phyloP scores from a whole-genome alignment of 371 early-diverging fungal genomes.

The Umbelopsis sp. region DNA sequence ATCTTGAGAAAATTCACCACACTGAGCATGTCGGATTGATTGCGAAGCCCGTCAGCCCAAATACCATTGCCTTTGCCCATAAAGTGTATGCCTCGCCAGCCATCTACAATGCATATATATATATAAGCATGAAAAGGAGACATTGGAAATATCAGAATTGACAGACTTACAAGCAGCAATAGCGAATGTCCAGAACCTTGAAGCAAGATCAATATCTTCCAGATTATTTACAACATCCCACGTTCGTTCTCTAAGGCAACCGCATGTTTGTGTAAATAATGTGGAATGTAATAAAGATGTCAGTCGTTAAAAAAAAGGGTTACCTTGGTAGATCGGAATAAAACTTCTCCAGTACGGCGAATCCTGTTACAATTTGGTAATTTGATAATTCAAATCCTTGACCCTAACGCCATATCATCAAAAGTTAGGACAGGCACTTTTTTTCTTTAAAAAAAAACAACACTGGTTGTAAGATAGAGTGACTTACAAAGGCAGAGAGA shows the following conservation, averaged over 20 bases:
- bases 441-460: too few species aligned
- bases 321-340: constrained; percentile 48
- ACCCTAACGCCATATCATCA: constrained; percentile 34
- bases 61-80: constrained; percentile 78
- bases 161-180: constrained; percentile 57
- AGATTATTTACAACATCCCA: constrained; percentile 46
- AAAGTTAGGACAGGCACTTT: neutral
- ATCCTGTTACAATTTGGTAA: constrained; percentile 74
- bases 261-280: neutral
- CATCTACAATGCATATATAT: constrained; percentile 45
- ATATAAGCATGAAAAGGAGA: neutral
- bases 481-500: constrained; percentile 56
- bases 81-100: constrained; percentile 84
- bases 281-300: neutral
- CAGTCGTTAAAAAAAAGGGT: neutral
- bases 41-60: constrained; percentile 68
- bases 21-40: constrained; percentile 72
- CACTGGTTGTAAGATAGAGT: neutral
- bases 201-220: constrained; percentile 61
- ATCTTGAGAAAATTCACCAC: constrained; percentile 72
- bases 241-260: constrained; percentile 33
- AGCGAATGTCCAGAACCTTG: constrained; percentile 65
- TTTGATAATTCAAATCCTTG: constrained; percentile 84
- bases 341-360: constrained; percentile 68
- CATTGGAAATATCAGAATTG: neutral